phyloP scores from a whole-genome alignment of 441 rosid species.

The Gossypium schwendimanii region DNA sequence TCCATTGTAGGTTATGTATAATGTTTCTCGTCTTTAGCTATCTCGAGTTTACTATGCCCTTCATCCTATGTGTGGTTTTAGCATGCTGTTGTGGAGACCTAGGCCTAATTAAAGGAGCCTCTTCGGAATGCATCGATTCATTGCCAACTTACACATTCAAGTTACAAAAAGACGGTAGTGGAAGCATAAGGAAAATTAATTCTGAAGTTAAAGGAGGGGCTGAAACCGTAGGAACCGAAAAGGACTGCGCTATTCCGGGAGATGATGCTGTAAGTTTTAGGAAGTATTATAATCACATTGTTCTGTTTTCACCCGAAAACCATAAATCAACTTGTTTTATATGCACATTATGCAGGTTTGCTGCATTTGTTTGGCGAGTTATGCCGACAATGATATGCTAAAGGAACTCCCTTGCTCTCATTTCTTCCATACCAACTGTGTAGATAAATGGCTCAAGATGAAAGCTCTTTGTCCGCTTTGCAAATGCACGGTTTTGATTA shows the following conservation, averaged over 20 bases:
- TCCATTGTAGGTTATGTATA: conserved; percentile 5
- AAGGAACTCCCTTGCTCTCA: conserved; percentile 14
- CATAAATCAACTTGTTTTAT: background rate
- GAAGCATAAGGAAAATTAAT: background rate
- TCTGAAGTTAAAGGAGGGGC: background rate
- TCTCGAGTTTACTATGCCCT: conserved; percentile 12
- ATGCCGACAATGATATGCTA: conserved; percentile 7
- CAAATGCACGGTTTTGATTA: conserved; percentile 2
- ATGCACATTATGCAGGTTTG: conserved; percentile 1
- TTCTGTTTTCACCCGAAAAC: background rate
- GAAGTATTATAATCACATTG: background rate
- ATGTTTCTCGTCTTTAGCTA: conserved; percentile 13
- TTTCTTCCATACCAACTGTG: conserved; percentile 4
- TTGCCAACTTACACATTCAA: conserved; percentile 3
- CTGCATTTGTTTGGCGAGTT: conserved; percentile 11
- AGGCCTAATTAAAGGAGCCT: background rate
- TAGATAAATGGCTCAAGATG: conserved; percentile 12
- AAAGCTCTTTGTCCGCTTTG: conserved; percentile 11
- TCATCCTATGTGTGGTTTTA: conserved; percentile 10
- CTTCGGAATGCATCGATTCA: conserved; percentile 2
- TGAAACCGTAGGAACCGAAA: background rate
- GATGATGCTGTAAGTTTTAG: conserved; percentile 10
- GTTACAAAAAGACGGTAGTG: conserved; percentile 5
- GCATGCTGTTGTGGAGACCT: conserved; percentile 8
- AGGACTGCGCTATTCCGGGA: background rate